Percentiles rank a stretch among this genome's conserved stretches.
Conservation (phyloP, 2,329 filamentous ascomycete genomes). For the Dactylellina haptotyla region DNA sequence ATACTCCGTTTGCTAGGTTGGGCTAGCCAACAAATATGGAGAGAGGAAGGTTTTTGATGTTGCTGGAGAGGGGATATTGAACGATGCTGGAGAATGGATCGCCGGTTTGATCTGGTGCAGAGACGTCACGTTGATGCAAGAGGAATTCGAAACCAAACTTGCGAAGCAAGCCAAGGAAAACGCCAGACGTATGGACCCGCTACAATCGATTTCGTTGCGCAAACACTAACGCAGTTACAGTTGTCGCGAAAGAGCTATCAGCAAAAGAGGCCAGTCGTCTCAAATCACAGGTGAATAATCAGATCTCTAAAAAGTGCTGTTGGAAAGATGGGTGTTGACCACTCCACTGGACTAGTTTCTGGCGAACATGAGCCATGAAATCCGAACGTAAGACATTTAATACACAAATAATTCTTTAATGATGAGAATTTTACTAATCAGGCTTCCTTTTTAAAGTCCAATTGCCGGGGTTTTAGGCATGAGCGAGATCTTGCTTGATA, state of each 20-base stretch:
- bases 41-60: slow-evolving; percentile 72
- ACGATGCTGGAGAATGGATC: slow-evolving; percentile 75
- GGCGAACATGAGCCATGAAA: slow-evolving; percentile 84
- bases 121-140: slow-evolving; percentile 76
- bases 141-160: slow-evolving; percentile 68
- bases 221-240: background rate
- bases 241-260: slow-evolving; percentile 76
- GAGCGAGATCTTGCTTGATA: slow-evolving; percentile 78
- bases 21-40: slow-evolving; percentile 69
- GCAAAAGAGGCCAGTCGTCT: slow-evolving; percentile 82
- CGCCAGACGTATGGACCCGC: slow-evolving; percentile 72
- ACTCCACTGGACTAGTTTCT: slow-evolving; percentile 61
- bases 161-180: slow-evolving; percentile 74
- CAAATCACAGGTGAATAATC: slow-evolving; percentile 70
- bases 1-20: slow-evolving; percentile 64
- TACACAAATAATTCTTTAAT: background rate
- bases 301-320: no score
- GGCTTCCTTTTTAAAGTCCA: slow-evolving; percentile 66
- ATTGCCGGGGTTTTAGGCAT: slow-evolving; percentile 84
- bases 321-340: no score
- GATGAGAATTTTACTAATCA: background rate
- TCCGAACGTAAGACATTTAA: slow-evolving; percentile 60
- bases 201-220: background rate
- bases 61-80: slow-evolving; percentile 73
- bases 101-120: slow-evolving; percentile 77